Base-by-base conservation (phyloP, 2,329 filamentous ascomycete species). In the Trichoderma sp. region DNA sequence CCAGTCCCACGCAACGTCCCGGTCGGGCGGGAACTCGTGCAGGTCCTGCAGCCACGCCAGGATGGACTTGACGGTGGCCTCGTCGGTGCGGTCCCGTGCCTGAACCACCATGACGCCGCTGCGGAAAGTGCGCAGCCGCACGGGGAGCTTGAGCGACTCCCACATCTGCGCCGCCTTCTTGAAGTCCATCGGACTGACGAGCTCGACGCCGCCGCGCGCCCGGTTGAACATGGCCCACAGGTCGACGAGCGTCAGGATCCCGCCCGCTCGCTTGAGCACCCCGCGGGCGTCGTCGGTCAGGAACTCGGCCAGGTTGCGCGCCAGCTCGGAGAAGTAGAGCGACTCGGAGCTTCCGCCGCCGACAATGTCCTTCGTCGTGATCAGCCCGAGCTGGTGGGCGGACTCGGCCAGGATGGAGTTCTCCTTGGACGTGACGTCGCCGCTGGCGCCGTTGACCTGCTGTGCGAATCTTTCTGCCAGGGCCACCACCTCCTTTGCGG, bases 351-450 rank as follows among this genome's bases (percentile, higher is more conserved):
- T 83, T 45, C 85, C 85, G 47, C 89, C 87, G n/a, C 90, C 87
- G 1, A 97, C 89, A 80, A 97, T 96, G 71, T 98, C 94, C 77
- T 93, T 97, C 1, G 94, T 98, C 0, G 94, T 96, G n/a, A 95
- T 85, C 61, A 98, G 85, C 0, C 93, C 93, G 0, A 98, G 83
- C 59, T 94, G 91, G 64, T 87, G 91, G 3, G 77, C 78, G 1
- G 92, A 96, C 73, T 96, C 90, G 1, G 90, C 91, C 9, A 96
- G 82, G 2, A 96, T 81, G 9, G 87, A 87, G 70, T 85, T 90
- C 12, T 92, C 88, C 75, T 95, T 92, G 0, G 86, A 83, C 6
- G 83, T 86, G 15, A 81, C 83, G n/a, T 82, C 84, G 24, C 84
- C 85, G 19, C 83, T 84, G 30, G 83, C 85, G 10, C 82, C 80